Evolutionary conservation across 257 asterid genomes (phyloP), one percentile per base, ranked within the genome.

Genomic region (Fraxinus pennsylvanica): DNA sequence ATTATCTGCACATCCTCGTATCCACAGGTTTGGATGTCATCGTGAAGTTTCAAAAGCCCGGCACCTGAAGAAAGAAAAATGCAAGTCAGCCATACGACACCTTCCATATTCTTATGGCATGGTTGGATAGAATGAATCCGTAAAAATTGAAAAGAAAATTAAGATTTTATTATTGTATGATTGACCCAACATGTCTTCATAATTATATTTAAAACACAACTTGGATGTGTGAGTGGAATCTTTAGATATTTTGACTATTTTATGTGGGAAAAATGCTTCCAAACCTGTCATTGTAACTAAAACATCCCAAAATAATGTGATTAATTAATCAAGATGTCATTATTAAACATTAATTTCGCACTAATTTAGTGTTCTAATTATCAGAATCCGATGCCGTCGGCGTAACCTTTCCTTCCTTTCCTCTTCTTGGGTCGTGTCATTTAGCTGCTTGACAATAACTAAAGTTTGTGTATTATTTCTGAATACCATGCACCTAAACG

Each of bases 21-120:
- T 1, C 97, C 99, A 82, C 99, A 95, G 0, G 97, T 93, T 78
- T 95, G 96, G 75, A 95, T 91, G 81, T 95, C 98, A 15, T 95
- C 92, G 6, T 72, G 96, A 4, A 95, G 98, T 76, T 95, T 95
- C 93, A 93, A 79, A 79, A 93, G 96, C 47, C 93, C 96, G 0
- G 68, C 94, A 9, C 96, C 98, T 94, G 82, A 72, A 82, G 25
- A 78, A 71, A 78, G 38, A 17, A 2, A 70, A 68, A 13, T 50
- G 17, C 25, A 9, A 19, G 50, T 25, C 33, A 32, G 33, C 33
- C 33, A 32, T 38, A 35, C 38, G 6, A 38, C 41, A 38, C 41
- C 9, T 7, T 6, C 7, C 41, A 38, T 5, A 36, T 38, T 38
- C 41, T 6, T 38, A 38, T 38, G 41, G 9, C 41, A 7, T 6